Conservation (phyloP, 345 rosid genomes). For the Draba incana region DNA sequence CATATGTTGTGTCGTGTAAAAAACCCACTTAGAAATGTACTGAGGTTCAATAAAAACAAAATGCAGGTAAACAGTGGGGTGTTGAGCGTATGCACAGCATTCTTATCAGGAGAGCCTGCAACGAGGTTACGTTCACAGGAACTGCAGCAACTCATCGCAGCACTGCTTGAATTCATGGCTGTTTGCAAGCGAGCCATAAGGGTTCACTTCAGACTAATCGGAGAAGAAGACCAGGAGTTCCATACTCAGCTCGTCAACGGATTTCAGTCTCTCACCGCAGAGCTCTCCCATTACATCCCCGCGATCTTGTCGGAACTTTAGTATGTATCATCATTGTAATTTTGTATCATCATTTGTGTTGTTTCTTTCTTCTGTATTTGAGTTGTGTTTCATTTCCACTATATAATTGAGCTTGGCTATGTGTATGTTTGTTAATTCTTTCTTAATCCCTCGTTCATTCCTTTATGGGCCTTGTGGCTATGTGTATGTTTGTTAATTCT, state of each 20-base stretch:
- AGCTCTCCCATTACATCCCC: slow-evolving; percentile 94
- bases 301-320: slow-evolving; percentile 97
- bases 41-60: not conserved
- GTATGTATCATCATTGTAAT: not conserved
- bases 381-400: slow-evolving; percentile 19
- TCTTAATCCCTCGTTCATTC: too few relatives aligned
- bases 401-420: slow-evolving; percentile 16
- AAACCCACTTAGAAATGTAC: slow-evolving; percentile 2
- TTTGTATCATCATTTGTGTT: slow-evolving; percentile 7
- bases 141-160: slow-evolving; percentile 95
- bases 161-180: slow-evolving; percentile 97
- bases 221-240: slow-evolving; percentile 98
- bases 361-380: not conserved
- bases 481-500: too few relatives aligned
- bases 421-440: too few relatives aligned
- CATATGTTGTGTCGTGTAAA: not conserved
- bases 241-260: slow-evolving; percentile 99
- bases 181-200: slow-evolving; percentile 98
- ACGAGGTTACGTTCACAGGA: slow-evolving; percentile 95
- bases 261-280: slow-evolving; percentile 97
- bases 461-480: too few relatives aligned
- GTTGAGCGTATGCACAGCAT: slow-evolving; percentile 96
- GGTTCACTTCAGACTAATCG: slow-evolving; percentile 88
- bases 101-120: slow-evolving; percentile 98
- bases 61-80: slow-evolving; percentile 98